Base-by-base conservation (phyloP, 2,329 filamentous ascomycete species). In the Pyrenophora seminiperda region DNA sequence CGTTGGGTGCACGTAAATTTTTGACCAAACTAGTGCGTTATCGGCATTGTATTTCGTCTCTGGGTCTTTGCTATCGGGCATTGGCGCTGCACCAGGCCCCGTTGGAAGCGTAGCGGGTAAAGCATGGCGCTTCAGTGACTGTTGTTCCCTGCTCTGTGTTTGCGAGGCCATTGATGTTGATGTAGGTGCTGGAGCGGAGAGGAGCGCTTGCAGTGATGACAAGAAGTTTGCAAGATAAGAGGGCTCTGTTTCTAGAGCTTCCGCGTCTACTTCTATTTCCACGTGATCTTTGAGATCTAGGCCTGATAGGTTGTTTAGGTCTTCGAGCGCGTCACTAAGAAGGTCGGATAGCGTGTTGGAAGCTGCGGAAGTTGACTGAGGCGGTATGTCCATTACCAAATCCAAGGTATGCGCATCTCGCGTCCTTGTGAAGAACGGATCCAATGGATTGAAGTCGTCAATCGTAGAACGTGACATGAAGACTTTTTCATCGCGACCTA, bases 401-500 rank as follows among this genome's bases (percentile, higher is more conserved):
- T 96, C 90, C 41, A 96, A 78, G 55, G 86, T 81, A 47, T 88
- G 80, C 3, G 83, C 74, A 63, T 96, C 90, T 38, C 89, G 84
- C 19, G 92, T 79, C 20, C 90, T 83, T 7, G 86, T 89, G 71
- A 97, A 97, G 49, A 92, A 87, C 11, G 91, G 89, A 72, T 97
- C 93, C 17, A 84, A 83, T 29, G 91, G 82, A 58, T 89, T 87
- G 49, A 88, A 84, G 20, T 91, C 85, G 19, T 75, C 68, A 32
- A 80, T 65, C 1, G 93, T 83, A 50, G 91, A 85, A 18, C 88
- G 84, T 38, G 88, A 82, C 56, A 97, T 83, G 67, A 90, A 89
- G 15, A 97, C 85, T 57, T 87, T 89, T 73, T 97, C 93, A 66
- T 97, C 91, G 39, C 89, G 87, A 3, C 93, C 93, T 3, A 99